Evolutionary conservation across 371 early-diverging fungal species (phyloP).

Genomic region (Circinella umbellata): DNA sequence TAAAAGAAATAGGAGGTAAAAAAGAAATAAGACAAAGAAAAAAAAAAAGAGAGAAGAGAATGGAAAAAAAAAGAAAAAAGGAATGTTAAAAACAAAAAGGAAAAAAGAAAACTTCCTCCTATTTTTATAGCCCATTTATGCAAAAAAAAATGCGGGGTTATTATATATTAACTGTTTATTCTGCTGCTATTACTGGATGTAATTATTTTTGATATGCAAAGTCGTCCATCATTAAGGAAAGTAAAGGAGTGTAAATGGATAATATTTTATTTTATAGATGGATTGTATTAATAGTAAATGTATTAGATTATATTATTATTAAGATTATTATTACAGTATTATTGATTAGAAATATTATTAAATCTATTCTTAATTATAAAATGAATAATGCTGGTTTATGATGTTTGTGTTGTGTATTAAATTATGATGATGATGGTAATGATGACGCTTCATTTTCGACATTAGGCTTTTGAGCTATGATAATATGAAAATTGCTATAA

Average conservation of each 20-base stretch:
- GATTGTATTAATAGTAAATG: too few species aligned
- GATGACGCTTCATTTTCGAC: not conserved
- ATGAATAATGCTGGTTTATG: too few species aligned
- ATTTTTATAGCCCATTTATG: slow-evolving; percentile 8
- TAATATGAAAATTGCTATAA: slow-evolving; percentile 33
- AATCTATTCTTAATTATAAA: too few species aligned
- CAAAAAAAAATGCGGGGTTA: slow-evolving; percentile 15
- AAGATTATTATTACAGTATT: too few species aligned
- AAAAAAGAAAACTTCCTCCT: not conserved
- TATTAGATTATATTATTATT: too few species aligned
- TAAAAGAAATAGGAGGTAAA: slow-evolving; percentile 9
- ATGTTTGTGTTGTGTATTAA: not conserved
- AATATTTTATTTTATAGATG: too few species aligned
- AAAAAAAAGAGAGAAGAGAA: slow-evolving; percentile 5
- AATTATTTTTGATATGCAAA: not conserved
- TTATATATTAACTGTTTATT: not conserved
- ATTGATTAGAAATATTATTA: too few species aligned
- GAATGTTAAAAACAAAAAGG: slow-evolving; percentile 7
- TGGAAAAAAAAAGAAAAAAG: slow-evolving; percentile 3
- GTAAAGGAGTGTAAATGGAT: too few species aligned
- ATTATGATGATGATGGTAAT: not conserved
- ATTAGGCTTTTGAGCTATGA: slow-evolving; percentile 22
- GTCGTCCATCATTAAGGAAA: too few species aligned
- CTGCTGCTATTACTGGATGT: too few species aligned
- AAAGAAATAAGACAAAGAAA: slow-evolving; percentile 11